These are phyloP conservation scores for Lepiota brunneoincarnata DNA, from an alignment of 768 basidiomycete genomes.

Conservation along the genomic window DNA sequence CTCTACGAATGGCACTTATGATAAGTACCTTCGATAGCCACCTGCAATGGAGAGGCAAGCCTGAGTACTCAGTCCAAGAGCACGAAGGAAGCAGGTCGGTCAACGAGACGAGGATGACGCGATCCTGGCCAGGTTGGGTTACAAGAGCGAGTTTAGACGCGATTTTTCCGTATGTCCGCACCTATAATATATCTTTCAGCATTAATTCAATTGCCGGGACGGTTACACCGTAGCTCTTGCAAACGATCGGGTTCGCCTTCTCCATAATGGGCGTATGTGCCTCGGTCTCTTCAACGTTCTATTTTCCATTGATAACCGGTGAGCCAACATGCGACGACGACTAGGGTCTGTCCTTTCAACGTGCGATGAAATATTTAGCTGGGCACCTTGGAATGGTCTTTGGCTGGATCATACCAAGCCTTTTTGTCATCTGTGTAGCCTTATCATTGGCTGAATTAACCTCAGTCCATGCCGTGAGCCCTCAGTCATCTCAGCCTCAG, in stretches of 20 bases:
- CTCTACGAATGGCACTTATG: too few relatives aligned
- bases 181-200: not conserved
- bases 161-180: constrained; percentile 49
- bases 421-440: constrained; percentile 56
- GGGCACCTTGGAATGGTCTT: constrained; percentile 69
- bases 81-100: too few relatives aligned
- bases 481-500: not conserved
- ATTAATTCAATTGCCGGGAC: not conserved
- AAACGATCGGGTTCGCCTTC: constrained; percentile 54
- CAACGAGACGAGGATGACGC: constrained; percentile 3
- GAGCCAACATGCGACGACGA: constrained; percentile 9
- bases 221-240: constrained; percentile 34
- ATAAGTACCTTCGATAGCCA: too few relatives aligned
- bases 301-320: constrained; percentile 52
- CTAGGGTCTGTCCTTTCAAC: not conserved
- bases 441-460: constrained; percentile 55
- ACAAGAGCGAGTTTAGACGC: constrained; percentile 55
- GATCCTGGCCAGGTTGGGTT: constrained; percentile 43
- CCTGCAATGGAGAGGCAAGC: too few relatives aligned
- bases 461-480: constrained; percentile 60
- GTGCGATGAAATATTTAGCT: constrained; percentile 28
- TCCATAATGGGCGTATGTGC: constrained; percentile 62
- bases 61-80: too few relatives aligned
- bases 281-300: constrained; percentile 52
- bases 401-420: constrained; percentile 58